These are phyloP conservation scores for Pyrenochaeta sp. DNA, from an alignment of 2,329 filamentous ascomycete species.

Conservation along the genomic window DNA sequence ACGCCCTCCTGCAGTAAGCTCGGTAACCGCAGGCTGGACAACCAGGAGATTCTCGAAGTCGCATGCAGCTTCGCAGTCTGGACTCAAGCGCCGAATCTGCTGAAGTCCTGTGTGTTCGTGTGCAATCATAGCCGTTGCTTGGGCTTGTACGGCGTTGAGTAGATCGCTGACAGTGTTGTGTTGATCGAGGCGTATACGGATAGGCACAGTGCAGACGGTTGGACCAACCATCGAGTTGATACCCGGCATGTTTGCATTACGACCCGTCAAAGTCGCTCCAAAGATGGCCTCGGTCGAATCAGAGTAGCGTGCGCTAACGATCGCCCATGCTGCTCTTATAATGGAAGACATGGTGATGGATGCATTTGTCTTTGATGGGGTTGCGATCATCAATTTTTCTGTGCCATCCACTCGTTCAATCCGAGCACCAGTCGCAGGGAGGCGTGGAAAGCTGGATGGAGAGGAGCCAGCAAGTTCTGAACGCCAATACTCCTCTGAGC, in stretches of 20 bases:
- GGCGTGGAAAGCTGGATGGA: neutral
- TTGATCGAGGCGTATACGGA: constrained; percentile 26
- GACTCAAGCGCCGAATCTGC: constrained; percentile 48
- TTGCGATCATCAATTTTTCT: neutral
- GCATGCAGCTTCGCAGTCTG: constrained; percentile 61
- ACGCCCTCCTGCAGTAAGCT: neutral
- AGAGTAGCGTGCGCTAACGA: constrained; percentile 11
- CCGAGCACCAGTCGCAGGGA: neutral
- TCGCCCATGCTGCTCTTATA: neutral
- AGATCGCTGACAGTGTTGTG: constrained; percentile 18
- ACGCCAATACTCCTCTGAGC: constrained; percentile 1
- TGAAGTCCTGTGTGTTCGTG: constrained; percentile 40
- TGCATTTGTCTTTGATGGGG: neutral
- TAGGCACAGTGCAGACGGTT: constrained; percentile 38
- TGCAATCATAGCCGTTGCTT: constrained; percentile 14
- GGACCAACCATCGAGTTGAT: constrained; percentile 34
- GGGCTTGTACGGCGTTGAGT: constrained; percentile 1
- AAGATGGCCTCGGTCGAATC: constrained; percentile 31
- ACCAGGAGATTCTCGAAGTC: constrained; percentile 62
- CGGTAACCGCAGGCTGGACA: constrained; percentile 49
- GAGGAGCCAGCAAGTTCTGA: constrained; percentile 4
- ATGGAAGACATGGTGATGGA: neutral
- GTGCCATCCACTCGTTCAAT: too few relatives aligned
- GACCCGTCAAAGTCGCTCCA: constrained; percentile 31
- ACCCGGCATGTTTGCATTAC: constrained; percentile 25